These are phyloP conservation scores for Podospora appendiculata DNA, from an alignment of 495 filamentous ascomycete genomes.

Conservation along the genomic window DNA sequence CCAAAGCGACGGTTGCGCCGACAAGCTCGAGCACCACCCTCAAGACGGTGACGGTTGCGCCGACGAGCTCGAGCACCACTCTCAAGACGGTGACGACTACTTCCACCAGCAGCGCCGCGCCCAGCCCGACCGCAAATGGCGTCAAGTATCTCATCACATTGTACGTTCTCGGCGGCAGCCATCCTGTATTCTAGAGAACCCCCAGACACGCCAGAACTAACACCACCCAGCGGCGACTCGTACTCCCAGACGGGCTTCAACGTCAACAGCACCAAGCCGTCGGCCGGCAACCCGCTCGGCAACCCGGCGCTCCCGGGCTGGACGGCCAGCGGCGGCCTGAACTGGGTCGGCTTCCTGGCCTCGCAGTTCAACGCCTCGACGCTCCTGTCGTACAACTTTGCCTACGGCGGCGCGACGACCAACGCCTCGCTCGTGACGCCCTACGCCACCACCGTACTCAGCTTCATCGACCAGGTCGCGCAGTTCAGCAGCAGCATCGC, in stretches of 20 bases:
- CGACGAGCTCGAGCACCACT: background rate
- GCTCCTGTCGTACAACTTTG: constrained; percentile 60
- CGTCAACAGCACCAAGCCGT: constrained; percentile 50
- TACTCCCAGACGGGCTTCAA: constrained; percentile 58
- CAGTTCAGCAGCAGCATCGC: constrained; percentile 34
- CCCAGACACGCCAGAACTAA: background rate
- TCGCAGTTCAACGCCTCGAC: constrained; percentile 52
- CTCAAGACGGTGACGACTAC: background rate
- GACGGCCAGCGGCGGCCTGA: constrained; percentile 51
- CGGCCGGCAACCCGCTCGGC: constrained; percentile 60
- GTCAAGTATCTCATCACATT: constrained; percentile 28
- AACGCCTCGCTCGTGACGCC: constrained; percentile 48
- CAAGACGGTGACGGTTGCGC: background rate
- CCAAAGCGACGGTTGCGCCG: background rate
- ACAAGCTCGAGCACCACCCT: background rate
- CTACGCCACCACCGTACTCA: constrained; percentile 42
- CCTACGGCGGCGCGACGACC: constrained; percentile 62
- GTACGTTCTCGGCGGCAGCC: constrained; percentile 6
- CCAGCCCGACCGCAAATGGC: background rate
- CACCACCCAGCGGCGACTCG: constrained; percentile 38
- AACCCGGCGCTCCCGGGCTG: constrained; percentile 61
- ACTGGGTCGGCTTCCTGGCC: constrained; percentile 64
- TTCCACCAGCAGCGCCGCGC: background rate
- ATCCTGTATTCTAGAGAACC: background rate
- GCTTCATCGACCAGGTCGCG: constrained; percentile 51